Conservation (phyloP, 2,329 filamentous ascomycete genomes). For the Hypoxylon sp. region DNA sequence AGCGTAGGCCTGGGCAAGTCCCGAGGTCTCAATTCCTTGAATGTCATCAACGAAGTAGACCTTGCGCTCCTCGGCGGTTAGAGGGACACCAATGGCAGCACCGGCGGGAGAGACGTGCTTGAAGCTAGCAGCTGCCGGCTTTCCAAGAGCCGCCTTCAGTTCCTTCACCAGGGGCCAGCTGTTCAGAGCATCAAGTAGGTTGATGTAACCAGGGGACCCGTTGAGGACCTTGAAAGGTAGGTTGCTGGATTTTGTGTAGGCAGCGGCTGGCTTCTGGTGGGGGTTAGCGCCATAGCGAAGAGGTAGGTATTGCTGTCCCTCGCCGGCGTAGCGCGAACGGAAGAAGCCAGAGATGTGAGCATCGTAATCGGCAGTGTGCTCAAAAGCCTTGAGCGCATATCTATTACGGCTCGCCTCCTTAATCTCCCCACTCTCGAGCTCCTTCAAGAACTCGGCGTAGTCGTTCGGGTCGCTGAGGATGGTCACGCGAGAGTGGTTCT, state of each 20-base stretch:
- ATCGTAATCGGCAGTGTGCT: constrained; percentile 98
- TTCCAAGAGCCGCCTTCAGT: constrained; percentile 85
- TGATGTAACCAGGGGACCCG: constrained; percentile 95
- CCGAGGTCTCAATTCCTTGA: constrained; percentile 83
- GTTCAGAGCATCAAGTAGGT: constrained; percentile 94
- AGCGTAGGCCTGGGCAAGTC: constrained; percentile 92
- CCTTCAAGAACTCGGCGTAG: constrained; percentile 92
- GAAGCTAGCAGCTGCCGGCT: constrained; percentile 94
- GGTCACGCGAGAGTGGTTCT: constrained; percentile 96
- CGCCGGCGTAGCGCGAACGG: constrained; percentile 92
- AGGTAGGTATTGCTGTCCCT: constrained; percentile 82
- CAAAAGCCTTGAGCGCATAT: constrained; percentile 97
- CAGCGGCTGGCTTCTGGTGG: constrained; percentile 95
- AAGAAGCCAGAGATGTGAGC: constrained; percentile 95
- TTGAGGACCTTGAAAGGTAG: constrained; percentile 95
- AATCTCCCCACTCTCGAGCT: constrained; percentile 87
- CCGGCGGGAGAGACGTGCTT: constrained; percentile 98
- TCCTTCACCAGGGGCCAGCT: constrained; percentile 98
- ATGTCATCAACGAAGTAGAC: constrained; percentile 99
- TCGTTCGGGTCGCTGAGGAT: constrained; percentile 94
- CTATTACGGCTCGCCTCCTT: constrained; percentile 83
- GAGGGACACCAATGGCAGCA: constrained; percentile 89
- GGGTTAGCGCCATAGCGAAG: constrained; percentile 97
- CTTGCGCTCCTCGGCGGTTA: constrained; percentile 88
- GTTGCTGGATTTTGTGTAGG: constrained; percentile 75